Base-by-base conservation (phyloP, 306 rosid genomes). In the Prinsepia uniflora region DNA sequence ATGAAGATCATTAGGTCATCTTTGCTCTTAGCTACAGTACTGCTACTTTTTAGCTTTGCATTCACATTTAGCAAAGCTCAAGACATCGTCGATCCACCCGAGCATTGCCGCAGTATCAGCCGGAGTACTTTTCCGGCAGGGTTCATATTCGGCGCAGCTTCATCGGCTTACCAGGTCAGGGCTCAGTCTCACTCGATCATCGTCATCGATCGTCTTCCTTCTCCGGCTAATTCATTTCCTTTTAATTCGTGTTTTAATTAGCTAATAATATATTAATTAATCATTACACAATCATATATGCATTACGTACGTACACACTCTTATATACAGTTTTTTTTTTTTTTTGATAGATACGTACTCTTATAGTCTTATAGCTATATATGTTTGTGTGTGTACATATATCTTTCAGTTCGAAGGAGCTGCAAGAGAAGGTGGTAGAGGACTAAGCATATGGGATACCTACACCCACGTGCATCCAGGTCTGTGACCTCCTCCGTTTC, bases 41-140 rank as follows among this genome's bases (percentile, higher is more conserved):
- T 18, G 24, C 12, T 53, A 17, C 58, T 53, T 19, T 17, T 53
- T n/a, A 10, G 58, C 8, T 53, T 53, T 18, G 58, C 30, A 18
- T 53, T 18, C 11, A 53, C 22, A 53, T 7, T n/a, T 17, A 53
- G 4, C 58, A 53, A 53, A 15, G 56, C 56, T 53, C 24, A 10
- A 3, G 30, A 7, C 1, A 53, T 10, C 6, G 22, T 3, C 8
- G 44, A 42, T 42, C 55, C 9, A 50, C 55, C 55, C 2, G 55
- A 6, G 15, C 6, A 50, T 2, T 50, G 55, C 46, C 83, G 77
- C 40, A 79, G 86, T 4, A 69, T 22, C 13, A 78, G 75, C 56
- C 80, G 80, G 56, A 9, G 17, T 4, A 6, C 55, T 17, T 19
- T 17, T 50, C 9, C 6, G 17, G 85, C 85, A 15, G 39, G 50